Percentiles rank a stretch among this genome's conserved stretches.
Conservation (phyloP, 305 asterid genomes). For the Rubia occidens region DNA sequence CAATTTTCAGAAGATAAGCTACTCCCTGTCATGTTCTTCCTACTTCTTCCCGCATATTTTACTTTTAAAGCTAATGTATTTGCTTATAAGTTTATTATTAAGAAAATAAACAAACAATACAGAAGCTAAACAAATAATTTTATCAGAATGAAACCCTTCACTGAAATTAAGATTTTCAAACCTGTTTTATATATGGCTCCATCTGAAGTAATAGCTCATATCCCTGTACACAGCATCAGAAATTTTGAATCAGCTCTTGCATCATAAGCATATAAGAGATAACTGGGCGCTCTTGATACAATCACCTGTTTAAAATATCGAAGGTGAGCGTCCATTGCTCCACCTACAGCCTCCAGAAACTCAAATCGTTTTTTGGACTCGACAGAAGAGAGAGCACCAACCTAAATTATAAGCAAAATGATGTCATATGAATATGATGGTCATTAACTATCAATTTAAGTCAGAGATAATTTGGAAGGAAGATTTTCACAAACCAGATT, state of each 20-base stretch:
- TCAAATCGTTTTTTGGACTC: conserved; percentile 90
- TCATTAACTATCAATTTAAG: not conserved
- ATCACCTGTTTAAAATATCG: conserved; percentile 69
- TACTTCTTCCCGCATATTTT: not conserved
- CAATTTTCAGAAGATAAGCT: not conserved
- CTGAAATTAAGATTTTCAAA: conserved; percentile 16
- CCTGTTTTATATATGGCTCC: conserved; percentile 96
- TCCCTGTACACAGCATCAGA: conserved; percentile 40
- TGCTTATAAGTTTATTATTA: not conserved
- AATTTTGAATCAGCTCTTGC: conserved; percentile 20
- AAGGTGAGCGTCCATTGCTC: conserved; percentile 87
- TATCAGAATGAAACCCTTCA: conserved; percentile 3
- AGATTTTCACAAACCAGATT: conserved; percentile 55
- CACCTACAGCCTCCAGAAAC: conserved; percentile 79
- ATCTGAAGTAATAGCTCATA: conserved; percentile 84
- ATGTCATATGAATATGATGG: not conserved
- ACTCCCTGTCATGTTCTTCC: no score
- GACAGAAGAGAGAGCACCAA: conserved; percentile 71
- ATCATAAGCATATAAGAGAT: conserved; percentile 11
- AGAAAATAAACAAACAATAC: conserved; percentile 7
- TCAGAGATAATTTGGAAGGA: conserved; percentile 4
- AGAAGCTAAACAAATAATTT: conserved; percentile 4
- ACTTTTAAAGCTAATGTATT: not conserved
- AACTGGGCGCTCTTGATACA: conserved; percentile 8
- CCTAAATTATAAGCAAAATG: conserved; percentile 36